Conservation (phyloP, 495 filamentous ascomycete species). For the Penicillium crystallinum region DNA sequence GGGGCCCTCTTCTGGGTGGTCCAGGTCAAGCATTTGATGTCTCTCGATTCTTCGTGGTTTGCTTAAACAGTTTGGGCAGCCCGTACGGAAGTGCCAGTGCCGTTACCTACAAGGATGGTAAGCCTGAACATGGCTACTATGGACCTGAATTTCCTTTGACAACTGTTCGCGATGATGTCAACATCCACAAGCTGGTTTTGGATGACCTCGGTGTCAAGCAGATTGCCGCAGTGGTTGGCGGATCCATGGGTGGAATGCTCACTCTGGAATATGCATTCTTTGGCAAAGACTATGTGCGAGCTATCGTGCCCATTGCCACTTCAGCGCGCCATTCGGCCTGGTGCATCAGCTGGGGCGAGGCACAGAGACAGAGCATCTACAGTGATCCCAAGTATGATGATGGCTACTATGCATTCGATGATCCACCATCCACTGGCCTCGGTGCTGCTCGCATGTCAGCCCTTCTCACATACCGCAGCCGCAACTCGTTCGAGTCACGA, state of each 20-base stretch:
- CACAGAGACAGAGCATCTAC: slow-evolving; percentile 96
- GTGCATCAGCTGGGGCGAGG: slow-evolving; percentile 98
- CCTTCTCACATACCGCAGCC: slow-evolving; percentile 88
- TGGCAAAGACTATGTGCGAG: slow-evolving; percentile 86
- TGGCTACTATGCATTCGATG: slow-evolving; percentile 81
- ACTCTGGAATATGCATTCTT: slow-evolving; percentile 96
- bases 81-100: slow-evolving; percentile 96
- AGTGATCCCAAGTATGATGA: slow-evolving; percentile 97
- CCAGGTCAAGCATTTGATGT: slow-evolving; percentile 88
- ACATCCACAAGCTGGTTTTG: slow-evolving; percentile 83
- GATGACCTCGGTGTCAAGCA: slow-evolving; percentile 84
- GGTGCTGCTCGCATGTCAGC: slow-evolving; percentile 96
- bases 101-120: slow-evolving; percentile 79
- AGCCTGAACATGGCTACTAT: slow-evolving; percentile 69
- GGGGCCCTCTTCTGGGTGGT: slow-evolving; percentile 89
- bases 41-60: slow-evolving; percentile 88
- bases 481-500: slow-evolving; percentile 92
- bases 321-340: slow-evolving; percentile 95
- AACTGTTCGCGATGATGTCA: slow-evolving; percentile 92
- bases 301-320: slow-evolving; percentile 90
- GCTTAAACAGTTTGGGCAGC: slow-evolving; percentile 93
- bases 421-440: slow-evolving; percentile 79
- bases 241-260: slow-evolving; percentile 98
- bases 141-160: slow-evolving; percentile 96
- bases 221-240: slow-evolving; percentile 85